phyloP scores from a whole-genome alignment of 225 moss, liverwort and hornwort species.

The Sphagnum tenellum region DNA sequence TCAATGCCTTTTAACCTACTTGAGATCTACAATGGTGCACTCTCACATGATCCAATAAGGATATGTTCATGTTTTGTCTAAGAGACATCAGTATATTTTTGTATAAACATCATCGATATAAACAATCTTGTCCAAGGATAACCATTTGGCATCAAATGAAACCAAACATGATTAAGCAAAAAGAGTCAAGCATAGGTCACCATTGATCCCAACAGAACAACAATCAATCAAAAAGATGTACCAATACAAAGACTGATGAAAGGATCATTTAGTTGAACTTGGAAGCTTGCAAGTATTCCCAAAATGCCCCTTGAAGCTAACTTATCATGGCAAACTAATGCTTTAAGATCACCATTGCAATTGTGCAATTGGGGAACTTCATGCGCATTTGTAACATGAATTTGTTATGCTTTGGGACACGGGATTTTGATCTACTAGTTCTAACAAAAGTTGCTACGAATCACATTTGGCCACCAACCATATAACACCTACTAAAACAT shows the following conservation, averaged over 20 bases:
- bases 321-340: slow-evolving; percentile 96
- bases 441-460: slow-evolving; percentile 2
- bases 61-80: no score
- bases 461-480: no score
- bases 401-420: slow-evolving; percentile 83
- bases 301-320: slow-evolving; percentile 93
- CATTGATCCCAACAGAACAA: not conserved
- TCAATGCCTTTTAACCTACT: no score
- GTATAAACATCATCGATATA: slow-evolving; percentile 8
- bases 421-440: slow-evolving; percentile 56
- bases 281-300: slow-evolving; percentile 89
- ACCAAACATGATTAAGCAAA: no score
- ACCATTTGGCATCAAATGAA: no score
- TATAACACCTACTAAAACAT: no score
- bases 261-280: slow-evolving; percentile 81
- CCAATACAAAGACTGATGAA: slow-evolving; percentile 98
- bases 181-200: no score
- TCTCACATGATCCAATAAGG: no score
- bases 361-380: slow-evolving; percentile 66
- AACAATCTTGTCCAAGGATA: no score
- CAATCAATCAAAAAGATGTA: slow-evolving; percentile 4
- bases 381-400: slow-evolving; percentile 75
- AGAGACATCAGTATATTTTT: no score
- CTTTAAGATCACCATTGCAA: slow-evolving; percentile 84
- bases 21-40: no score